Base-by-base conservation (phyloP, 176 grass and related monocot species). In the Oryza nivara region DNA sequence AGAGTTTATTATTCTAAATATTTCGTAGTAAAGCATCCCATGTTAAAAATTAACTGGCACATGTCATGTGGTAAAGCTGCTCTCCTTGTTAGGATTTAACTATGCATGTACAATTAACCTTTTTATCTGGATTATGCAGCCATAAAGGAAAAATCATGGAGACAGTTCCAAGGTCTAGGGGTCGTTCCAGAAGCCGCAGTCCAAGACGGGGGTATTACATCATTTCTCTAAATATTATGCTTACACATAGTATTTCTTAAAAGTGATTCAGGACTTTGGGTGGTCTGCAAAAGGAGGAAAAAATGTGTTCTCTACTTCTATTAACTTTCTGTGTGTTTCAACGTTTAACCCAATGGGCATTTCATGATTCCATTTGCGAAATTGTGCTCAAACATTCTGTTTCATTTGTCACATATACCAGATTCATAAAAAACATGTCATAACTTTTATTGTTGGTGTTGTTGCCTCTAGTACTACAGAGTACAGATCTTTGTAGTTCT, bases 111-210 rank as follows among this genome's bases (percentile, higher is more conserved):
- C 44, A 54, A 77, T 77, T 63, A 63, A 48, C 77, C 75, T 9
- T 78, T 73, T 60, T 79, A n/a, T 83, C 48, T 74, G 26, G 23
- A 48, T 72, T 73, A 74, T 81, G 30, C 88, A 98, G 96, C 52
- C 88, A 91, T 11, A 96, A 96, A 85, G 96, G 93, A 63, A 92
- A 87, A 84, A 96, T 96, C 25, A 79, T 94, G 73, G 96, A 99
- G 80, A 65, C 51, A 2, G 54, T 88, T 35, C 84, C 81, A 74
- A 87, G 25, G 75, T 58, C 89, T 76, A 92, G 67, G 81, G 91
- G 84, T 13, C 93, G 91, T 69, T 96, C 96, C 5, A 93, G 93
- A 88, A 99, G 96, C 80, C 89, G 88, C 61, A 99, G 96, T 83
- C 96, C 96, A 65, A 90, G 85, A 74, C 69, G 85, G 46, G 90